Evolutionary conservation across 257 asterid genomes (phyloP).

Genomic region (Oldenlandia corymbosa): DNA sequence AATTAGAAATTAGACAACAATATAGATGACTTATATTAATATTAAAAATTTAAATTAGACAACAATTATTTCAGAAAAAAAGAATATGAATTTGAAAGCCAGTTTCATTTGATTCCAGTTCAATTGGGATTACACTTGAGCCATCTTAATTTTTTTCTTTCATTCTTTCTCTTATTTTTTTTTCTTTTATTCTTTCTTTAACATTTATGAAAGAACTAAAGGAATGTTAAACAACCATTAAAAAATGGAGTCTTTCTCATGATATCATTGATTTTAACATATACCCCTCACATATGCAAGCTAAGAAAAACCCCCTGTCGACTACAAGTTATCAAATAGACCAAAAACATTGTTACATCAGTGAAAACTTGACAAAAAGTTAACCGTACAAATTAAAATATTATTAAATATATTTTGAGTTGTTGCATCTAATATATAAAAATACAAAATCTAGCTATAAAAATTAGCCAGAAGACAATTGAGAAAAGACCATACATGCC

Average conservation of each 20-base stretch:
- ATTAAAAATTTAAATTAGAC: too few species aligned
- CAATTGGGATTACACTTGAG: too few species aligned
- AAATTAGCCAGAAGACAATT: slow-evolving; percentile 40
- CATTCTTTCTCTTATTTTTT: too few species aligned
- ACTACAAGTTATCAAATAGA: slow-evolving; percentile 19
- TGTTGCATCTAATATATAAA: not conserved
- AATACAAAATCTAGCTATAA: not conserved
- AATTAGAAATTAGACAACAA: too few species aligned
- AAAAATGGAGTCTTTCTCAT: not conserved
- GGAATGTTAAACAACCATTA: not conserved
- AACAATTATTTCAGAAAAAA: too few species aligned
- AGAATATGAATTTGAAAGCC: too few species aligned
- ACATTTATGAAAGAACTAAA: too few species aligned
- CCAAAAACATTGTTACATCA: slow-evolving; percentile 23
- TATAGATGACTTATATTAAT: too few species aligned
- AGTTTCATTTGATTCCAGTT: too few species aligned
- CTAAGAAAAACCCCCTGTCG: not conserved
- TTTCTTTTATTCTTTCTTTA: too few species aligned
- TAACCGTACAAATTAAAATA: not conserved
- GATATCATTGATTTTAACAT: slow-evolving; percentile 13
- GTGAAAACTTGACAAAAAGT: not conserved
- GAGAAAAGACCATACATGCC: slow-evolving; percentile 39
- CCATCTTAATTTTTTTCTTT: too few species aligned
- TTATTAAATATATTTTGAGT: not conserved
- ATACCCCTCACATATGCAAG: not conserved